These are phyloP conservation scores for Zoysia pacifica DNA, from an alignment of 176 grass and related monocot species.

Conservation along the genomic window DNA sequence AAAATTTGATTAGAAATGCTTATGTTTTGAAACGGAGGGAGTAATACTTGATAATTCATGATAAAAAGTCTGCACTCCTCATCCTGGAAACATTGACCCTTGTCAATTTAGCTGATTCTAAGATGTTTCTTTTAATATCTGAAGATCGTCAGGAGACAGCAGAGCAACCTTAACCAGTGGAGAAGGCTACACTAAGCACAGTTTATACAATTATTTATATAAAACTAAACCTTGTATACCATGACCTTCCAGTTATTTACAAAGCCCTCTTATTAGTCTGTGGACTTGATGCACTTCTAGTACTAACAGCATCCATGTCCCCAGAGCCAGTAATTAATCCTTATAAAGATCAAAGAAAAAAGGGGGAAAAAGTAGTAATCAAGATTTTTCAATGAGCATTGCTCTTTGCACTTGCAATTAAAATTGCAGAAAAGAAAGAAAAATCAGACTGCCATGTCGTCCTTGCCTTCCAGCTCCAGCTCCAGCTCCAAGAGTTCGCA, in stretches of 20 bases:
- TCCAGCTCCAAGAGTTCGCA: constrained; percentile 55
- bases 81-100: constrained; percentile 29
- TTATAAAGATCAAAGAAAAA: constrained; percentile 17
- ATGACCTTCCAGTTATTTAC: constrained; percentile 45
- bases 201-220: constrained; percentile 5
- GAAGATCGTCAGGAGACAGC: constrained; percentile 21
- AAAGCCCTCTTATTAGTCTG: constrained; percentile 21
- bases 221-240: constrained; percentile 11
- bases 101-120: constrained; percentile 5
- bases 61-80: no score
- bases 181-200: not conserved
- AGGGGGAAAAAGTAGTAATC: not conserved
- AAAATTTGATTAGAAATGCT: no score
- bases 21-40: not conserved
- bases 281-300: constrained; percentile 37
- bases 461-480: constrained; percentile 39
- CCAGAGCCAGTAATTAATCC: constrained; percentile 32
- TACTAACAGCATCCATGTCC: constrained; percentile 28
- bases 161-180: not conserved
- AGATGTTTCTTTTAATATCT: constrained; percentile 9
- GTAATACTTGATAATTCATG: no score
- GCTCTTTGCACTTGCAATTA: constrained; percentile 21
- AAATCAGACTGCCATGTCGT: constrained; percentile 38
- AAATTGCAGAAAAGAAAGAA: not conserved
- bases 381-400: constrained; percentile 17